Evolutionary conservation across 176 grass and related monocot species (phyloP).

Genomic region (Musa beccarii): DNA sequence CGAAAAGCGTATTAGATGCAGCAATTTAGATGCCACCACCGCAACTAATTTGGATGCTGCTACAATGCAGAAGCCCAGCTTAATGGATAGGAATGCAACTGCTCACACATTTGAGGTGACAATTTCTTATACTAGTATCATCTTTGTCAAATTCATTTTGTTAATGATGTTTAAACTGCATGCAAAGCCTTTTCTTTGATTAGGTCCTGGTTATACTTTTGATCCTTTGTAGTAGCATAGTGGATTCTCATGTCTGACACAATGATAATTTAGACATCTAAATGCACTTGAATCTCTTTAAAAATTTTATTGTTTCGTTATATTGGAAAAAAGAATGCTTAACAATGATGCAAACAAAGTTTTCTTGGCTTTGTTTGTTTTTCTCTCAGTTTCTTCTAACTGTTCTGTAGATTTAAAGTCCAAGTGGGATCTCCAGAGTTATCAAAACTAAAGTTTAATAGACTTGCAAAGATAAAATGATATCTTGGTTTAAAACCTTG

Average conservation of each 20-base stretch:
- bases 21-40: neutral
- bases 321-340: too few species aligned
- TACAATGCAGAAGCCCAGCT: neutral
- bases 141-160: neutral
- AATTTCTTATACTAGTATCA: neutral
- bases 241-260: neutral
- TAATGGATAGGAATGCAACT: slow-evolving; percentile 59
- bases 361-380: too few species aligned
- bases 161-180: neutral
- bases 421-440: too few species aligned
- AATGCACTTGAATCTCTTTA: too few species aligned
- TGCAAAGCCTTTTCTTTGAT: neutral
- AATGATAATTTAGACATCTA: neutral
- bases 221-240: neutral
- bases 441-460: too few species aligned
- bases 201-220: neutral
- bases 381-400: too few species aligned
- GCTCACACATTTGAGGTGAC: slow-evolving; percentile 30
- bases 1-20: neutral
- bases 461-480: too few species aligned
- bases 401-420: too few species aligned
- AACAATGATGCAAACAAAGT: too few species aligned
- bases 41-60: neutral
- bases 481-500: too few species aligned
- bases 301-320: too few species aligned